Conservation (phyloP, 2,329 filamentous ascomycete genomes). For the Conoideocrella luteorostrata region DNA sequence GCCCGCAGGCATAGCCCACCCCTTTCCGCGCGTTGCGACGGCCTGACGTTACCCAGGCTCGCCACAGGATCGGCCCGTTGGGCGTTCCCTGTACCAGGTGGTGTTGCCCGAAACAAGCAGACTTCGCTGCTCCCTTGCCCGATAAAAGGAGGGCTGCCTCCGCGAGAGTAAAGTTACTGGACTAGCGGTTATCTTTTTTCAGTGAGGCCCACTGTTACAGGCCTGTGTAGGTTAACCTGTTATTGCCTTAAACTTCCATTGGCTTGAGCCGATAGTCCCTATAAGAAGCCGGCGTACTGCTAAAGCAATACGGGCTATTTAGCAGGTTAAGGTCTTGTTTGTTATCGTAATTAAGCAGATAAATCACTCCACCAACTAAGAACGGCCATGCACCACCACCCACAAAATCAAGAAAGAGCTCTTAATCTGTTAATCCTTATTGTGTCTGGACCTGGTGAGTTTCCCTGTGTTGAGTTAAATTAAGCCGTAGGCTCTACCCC, state of each 20-base stretch:
- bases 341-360: conserved; percentile 1
- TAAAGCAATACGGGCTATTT: not conserved
- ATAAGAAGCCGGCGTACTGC: not conserved
- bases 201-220: no score
- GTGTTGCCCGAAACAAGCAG: no score
- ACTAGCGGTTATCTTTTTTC: no score
- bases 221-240: no score
- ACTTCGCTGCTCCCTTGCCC: no score
- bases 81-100: no score
- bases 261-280: conserved; percentile 4
- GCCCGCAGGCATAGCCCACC: no score
- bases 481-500: conserved; percentile 3
- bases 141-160: no score
- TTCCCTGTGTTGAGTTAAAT: conserved; percentile 4
- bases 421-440: conserved; percentile 5
- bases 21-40: no score
- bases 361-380: conserved; percentile 5
- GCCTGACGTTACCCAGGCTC: no score
- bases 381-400: conserved; percentile 3
- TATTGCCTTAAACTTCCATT: conserved; percentile 5
- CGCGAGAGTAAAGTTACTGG: no score
- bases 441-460: conserved; percentile 1
- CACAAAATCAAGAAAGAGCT: conserved; percentile 4
- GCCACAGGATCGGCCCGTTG: no score
- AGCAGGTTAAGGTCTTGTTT: not conserved